Conservation (phyloP, 2,329 filamentous ascomycete genomes). For the Aspergillus vadensis region DNA sequence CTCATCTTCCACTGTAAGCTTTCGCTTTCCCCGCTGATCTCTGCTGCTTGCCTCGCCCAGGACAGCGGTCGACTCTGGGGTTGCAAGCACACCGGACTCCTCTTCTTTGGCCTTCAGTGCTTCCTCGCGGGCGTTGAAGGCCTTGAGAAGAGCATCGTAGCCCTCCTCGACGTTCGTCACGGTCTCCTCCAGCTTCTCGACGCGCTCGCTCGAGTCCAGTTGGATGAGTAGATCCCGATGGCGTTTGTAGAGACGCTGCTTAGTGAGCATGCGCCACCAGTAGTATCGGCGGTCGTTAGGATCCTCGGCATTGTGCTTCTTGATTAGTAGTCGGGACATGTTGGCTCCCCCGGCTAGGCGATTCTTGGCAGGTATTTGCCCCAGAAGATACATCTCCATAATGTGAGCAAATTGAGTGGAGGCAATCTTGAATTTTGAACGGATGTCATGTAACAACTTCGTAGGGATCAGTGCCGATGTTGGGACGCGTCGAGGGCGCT, state of each 20-base stretch:
- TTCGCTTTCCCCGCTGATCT: slow-evolving; percentile 32
- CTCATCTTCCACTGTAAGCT: slow-evolving; percentile 36
- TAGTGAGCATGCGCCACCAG: slow-evolving; percentile 66
- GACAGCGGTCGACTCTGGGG: slow-evolving; percentile 30
- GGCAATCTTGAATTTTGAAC: slow-evolving; percentile 59
- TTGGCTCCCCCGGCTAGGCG: slow-evolving; percentile 53
- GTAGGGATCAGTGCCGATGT: slow-evolving; percentile 59
- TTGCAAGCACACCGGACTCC: slow-evolving; percentile 23
- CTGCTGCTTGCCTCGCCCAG: slow-evolving; percentile 26
- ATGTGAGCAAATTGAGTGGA: slow-evolving; percentile 63
- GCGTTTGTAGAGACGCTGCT: slow-evolving; percentile 63
- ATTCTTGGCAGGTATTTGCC: slow-evolving; percentile 54
- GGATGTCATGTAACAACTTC: slow-evolving; percentile 52
- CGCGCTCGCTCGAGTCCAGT: slow-evolving; percentile 57
- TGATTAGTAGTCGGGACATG: slow-evolving; percentile 53
- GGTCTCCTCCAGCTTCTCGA: slow-evolving; percentile 62
- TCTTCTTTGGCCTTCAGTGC: slow-evolving; percentile 30
- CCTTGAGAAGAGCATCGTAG: slow-evolving; percentile 57
- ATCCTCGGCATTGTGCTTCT: slow-evolving; percentile 50
- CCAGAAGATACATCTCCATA: slow-evolving; percentile 64
- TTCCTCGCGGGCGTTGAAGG: slow-evolving; percentile 38
- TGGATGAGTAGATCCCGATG: slow-evolving; percentile 63
- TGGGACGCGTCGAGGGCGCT: slow-evolving; percentile 44
- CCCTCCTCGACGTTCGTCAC: slow-evolving; percentile 60
- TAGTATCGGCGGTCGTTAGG: slow-evolving; percentile 62